These are phyloP conservation scores for Diaporthe vexans DNA, from an alignment of 2,329 filamentous ascomycete species.

Conservation along the genomic window DNA sequence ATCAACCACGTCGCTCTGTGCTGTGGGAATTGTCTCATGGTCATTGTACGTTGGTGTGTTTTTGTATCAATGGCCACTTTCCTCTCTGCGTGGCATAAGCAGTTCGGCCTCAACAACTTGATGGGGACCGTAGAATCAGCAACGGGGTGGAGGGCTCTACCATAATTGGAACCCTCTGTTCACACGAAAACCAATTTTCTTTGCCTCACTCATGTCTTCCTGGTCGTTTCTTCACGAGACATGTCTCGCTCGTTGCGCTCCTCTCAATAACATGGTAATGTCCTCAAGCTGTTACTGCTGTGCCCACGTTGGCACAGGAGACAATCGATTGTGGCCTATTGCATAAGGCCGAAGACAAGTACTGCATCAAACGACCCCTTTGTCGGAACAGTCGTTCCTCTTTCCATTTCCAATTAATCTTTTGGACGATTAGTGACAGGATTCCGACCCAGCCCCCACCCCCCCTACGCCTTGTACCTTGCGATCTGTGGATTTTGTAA, in stretches of 20 bases:
- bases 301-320: slow-evolving; percentile 20
- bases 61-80: not conserved
- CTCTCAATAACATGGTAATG: slow-evolving; percentile 5
- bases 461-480: not conserved
- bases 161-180: slow-evolving; percentile 2
- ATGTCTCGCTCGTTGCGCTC: not conserved
- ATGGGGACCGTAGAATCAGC: slow-evolving; percentile 32
- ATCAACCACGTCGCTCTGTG: not conserved
- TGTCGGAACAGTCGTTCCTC: not conserved
- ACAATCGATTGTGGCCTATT: not conserved
- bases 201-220: not conserved
- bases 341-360: not conserved
- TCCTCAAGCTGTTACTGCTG: not conserved
- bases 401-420: not conserved
- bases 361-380: not conserved
- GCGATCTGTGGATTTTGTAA: not conserved
- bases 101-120: slow-evolving; percentile 10
- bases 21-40: slow-evolving; percentile 5
- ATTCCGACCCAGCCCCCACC: not conserved
- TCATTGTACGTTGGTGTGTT: not conserved
- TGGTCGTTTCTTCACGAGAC: slow-evolving; percentile 4
- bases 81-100: not conserved
- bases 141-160: slow-evolving; percentile 27
- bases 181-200: slow-evolving; percentile 29
- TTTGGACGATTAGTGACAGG: slow-evolving; percentile 3